Conservation (phyloP, 257 asterid genomes). For the Fraxinus pennsylvanica region DNA sequence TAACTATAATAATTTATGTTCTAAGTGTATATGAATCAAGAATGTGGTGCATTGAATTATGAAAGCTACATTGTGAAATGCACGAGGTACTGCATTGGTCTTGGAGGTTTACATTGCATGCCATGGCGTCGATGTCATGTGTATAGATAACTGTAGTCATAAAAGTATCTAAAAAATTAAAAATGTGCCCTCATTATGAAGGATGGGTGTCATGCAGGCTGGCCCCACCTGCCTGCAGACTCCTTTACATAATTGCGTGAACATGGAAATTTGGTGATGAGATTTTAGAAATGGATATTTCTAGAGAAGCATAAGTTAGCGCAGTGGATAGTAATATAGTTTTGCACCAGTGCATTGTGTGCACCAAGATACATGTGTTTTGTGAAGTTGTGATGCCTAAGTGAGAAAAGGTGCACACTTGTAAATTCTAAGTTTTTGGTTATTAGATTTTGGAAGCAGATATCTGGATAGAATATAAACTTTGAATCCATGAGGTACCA, state of each 20-base stretch:
- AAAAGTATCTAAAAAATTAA: background rate
- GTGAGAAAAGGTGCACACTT: background rate
- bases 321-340: background rate
- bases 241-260: background rate
- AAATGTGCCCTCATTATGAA: background rate
- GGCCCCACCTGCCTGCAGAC: background rate
- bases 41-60: constrained; percentile 3
- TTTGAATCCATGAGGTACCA: background rate
- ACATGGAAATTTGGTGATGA: background rate
- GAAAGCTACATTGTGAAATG: constrained; percentile 19
- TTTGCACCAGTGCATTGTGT: background rate
- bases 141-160: background rate
- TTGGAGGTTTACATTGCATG: background rate
- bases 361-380: background rate
- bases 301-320: background rate
- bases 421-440: background rate
- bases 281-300: background rate
- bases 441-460: background rate
- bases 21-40: background rate
- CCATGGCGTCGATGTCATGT: background rate
- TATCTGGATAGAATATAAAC: background rate
- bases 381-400: background rate
- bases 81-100: constrained; percentile 13
- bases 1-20: background rate
- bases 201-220: background rate